Evolutionary conservation across 2,329 filamentous ascomycete genomes (phyloP).

Genomic region (Aspergillus eucalypticola): DNA sequence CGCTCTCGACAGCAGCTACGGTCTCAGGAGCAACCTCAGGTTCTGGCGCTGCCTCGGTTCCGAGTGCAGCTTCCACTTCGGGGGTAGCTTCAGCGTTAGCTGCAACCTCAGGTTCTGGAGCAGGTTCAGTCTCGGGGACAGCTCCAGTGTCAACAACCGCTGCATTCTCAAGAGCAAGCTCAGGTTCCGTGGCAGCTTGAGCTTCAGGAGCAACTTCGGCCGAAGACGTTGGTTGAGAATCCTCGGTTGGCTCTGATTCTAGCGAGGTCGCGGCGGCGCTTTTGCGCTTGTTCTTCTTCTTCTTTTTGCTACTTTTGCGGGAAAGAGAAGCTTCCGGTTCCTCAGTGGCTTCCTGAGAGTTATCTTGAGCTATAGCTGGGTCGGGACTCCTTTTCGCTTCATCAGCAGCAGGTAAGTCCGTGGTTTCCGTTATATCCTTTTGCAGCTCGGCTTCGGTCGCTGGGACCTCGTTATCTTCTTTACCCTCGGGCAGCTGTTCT

Average conservation of each 20-base stretch:
- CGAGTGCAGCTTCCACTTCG: neutral
- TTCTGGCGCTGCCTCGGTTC: neutral
- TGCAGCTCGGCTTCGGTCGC: neutral
- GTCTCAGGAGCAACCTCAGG: constrained; percentile 11
- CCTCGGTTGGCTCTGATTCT: constrained; percentile 9
- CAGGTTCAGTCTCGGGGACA: neutral
- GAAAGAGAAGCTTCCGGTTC: constrained; percentile 15
- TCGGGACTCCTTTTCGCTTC: neutral
- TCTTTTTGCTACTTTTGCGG: constrained; percentile 24
- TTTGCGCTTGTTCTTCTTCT: constrained; percentile 27
- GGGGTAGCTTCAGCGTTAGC: neutral
- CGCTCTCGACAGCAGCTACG: neutral
- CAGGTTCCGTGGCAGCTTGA: neutral
- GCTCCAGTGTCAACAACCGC: neutral
- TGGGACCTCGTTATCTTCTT: neutral
- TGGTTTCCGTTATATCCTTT: neutral
- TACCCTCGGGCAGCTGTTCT: neutral
- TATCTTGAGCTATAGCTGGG: neutral
- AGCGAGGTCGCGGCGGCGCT: constrained; percentile 3
- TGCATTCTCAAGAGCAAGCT: constrained; percentile 11
- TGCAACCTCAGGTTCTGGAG: neutral
- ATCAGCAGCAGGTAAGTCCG: neutral
- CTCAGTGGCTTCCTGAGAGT: neutral
- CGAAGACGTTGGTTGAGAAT: neutral
- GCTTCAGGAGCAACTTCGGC: neutral